Base-by-base conservation (phyloP, 2,329 filamentous ascomycete species). In the Epichloe coenophiala region DNA sequence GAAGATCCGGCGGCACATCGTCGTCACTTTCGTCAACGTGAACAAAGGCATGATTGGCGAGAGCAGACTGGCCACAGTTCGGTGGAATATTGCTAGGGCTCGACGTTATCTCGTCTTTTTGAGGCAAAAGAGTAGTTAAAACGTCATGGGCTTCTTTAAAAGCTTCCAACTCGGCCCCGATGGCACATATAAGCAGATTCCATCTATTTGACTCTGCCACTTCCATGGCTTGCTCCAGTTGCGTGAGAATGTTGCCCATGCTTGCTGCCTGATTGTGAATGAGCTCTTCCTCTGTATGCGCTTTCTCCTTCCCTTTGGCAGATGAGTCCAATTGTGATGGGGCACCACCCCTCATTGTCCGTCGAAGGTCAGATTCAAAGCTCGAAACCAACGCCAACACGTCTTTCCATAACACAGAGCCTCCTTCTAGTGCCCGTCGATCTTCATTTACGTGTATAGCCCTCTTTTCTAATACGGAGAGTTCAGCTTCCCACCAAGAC, bases 131-230 rank as follows among this genome's bases (percentile, higher is more conserved):
- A 12, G 31, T 41, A 11, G 3, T 53, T n/a, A 87, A 66, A 41
- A 87, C 70, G 3, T 70, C 64, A 56, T 75, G 73, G 1, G 81
- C 81, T 58, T 83, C 76, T 35, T 68, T 68, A 53, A 86, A 81
- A 2, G 83, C 82, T 52, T 84, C 81, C 1, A 86, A 61, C 62
- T 88, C 86, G 0, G 86, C 86, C 0, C 85, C 84, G 36, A 91
- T 80, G 11, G 84, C 85, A 48, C 80, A 86, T 4, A 89, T 81
- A 17, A 91, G 71, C 15, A 90, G 67, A 51, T 84, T 89, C 86
- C 86, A 91, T 15, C 75, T 73, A 51, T 77, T 77, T 1, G 71
- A 67, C 53, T 85, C 78, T 0, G 82, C 82, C 2, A 74, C 60
- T 1, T 71, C 67, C 27, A 81, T 59, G 19, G 75, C 72, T 15